These are phyloP conservation scores for Neonothopanus nambi DNA, from an alignment of 1,284 basidiomycete species.

Conservation along the genomic window DNA sequence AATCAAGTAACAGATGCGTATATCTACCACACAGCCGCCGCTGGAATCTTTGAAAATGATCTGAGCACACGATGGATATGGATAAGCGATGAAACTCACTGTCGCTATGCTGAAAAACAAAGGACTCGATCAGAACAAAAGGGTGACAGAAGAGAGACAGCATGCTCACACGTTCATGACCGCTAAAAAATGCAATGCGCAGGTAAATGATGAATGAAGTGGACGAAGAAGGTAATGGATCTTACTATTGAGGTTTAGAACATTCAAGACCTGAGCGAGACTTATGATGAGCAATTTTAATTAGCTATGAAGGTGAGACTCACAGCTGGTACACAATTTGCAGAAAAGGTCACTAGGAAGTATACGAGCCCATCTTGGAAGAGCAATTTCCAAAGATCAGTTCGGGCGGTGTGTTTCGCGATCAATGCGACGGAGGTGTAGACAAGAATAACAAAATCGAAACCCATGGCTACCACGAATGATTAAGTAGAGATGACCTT, in stretches of 20 bases:
- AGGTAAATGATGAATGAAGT: conserved; percentile 6
- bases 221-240: conserved; percentile 11
- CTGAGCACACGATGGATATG: neutral
- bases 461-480: conserved; percentile 55
- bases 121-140: conserved; percentile 5
- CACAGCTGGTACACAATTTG: conserved; percentile 69
- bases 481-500: neutral
- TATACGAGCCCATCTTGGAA: conserved; percentile 72
- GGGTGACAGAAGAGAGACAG: neutral
- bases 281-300: conserved; percentile 3
- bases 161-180: conserved; percentile 65
- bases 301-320: conserved; percentile 20
- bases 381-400: conserved; percentile 61
- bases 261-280: conserved; percentile 44
- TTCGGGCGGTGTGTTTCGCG: conserved; percentile 48
- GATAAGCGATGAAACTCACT: conserved; percentile 26
- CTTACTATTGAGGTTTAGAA: conserved; percentile 62
- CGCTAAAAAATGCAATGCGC: conserved; percentile 32
- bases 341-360: conserved; percentile 62
- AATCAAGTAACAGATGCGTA: neutral
- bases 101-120: conserved; percentile 32
- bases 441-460: conserved; percentile 59
- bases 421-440: conserved; percentile 55
- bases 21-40: conserved; percentile 61
- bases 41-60: conserved; percentile 49